These are phyloP conservation scores for Lactarius evosmus DNA, from an alignment of 768 basidiomycete species.

Conservation along the genomic window DNA sequence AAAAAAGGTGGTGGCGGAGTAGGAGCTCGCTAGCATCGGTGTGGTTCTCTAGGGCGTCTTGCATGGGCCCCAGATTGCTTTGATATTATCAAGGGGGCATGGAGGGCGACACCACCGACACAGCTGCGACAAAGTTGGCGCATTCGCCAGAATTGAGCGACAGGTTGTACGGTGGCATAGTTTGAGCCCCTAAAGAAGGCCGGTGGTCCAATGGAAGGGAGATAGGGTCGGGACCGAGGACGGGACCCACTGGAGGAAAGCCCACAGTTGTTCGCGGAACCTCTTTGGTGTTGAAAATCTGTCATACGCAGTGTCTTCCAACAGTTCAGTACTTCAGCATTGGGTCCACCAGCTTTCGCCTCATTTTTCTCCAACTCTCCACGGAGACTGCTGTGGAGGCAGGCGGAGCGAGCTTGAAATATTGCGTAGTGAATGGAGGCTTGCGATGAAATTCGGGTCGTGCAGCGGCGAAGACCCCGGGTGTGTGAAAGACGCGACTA, in stretches of 20 bases:
- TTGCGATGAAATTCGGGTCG: constrained; percentile 32
- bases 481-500: no score
- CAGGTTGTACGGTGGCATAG: constrained; percentile 73
- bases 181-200: constrained; percentile 64
- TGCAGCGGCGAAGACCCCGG: no score
- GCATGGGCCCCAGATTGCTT: constrained; percentile 83
- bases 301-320: no score
- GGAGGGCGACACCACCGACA: constrained; percentile 64
- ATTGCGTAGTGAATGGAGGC: constrained; percentile 54
- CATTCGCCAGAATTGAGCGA: constrained; percentile 96
- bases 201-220: constrained; percentile 70
- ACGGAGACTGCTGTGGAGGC: constrained; percentile 52
- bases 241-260: constrained; percentile 23
- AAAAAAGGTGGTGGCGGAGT: constrained; percentile 75
- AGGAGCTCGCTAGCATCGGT: constrained; percentile 81
- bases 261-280: constrained; percentile 90
- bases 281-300: constrained; percentile 88
- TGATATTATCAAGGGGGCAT: constrained; percentile 82
- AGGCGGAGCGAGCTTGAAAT: constrained; percentile 62
- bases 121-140: constrained; percentile 82
- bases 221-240: background rate
- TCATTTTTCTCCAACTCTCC: constrained; percentile 72
- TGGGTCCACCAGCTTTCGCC: constrained; percentile 35
- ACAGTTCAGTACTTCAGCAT: no score
- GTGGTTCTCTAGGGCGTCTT: constrained; percentile 50